A percentile compares a stretch with the other conserved stretches of the same genome.
Conservation (phyloP, 805 yeast species). For the Ogataea nitratoaversa region DNA sequence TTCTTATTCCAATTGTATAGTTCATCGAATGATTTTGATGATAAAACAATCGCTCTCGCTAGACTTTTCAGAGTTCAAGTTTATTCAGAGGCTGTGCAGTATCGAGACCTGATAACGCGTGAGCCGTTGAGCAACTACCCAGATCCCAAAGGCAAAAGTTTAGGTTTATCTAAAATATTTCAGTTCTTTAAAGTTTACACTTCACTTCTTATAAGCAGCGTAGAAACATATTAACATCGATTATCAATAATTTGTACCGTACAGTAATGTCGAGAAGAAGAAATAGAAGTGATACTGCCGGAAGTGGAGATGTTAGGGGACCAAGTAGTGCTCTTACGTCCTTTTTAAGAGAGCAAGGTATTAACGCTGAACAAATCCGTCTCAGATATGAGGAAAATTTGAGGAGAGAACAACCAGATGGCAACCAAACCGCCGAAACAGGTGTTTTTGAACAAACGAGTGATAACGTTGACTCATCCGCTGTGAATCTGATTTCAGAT, state of each 20-base stretch:
- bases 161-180: no score
- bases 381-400: slow-evolving; percentile 31
- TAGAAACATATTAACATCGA: no score
- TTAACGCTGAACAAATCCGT: slow-evolving; percentile 75
- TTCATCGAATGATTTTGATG: no score
- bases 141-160: no score
- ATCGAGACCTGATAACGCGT: no score
- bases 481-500: slow-evolving; percentile 19
- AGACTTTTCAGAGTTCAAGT: not conserved
- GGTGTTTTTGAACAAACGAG: slow-evolving; percentile 9
- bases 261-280: slow-evolving; percentile 27
- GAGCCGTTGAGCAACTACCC: no score
- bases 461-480: slow-evolving; percentile 19
- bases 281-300: slow-evolving; percentile 9
- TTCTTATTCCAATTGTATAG: no score
- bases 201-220: no score
- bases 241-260: no score
- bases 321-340: slow-evolving; percentile 90
- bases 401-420: slow-evolving; percentile 34
- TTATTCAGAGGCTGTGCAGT: not conserved
- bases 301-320: slow-evolving; percentile 33
- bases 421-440: slow-evolving; percentile 18
- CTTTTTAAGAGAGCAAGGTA: slow-evolving; percentile 84
- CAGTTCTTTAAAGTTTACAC: no score
- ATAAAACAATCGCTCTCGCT: not conserved